Evolutionary conservation across 495 filamentous ascomycete genomes (phyloP).

Genomic region (Penicillium samsonianum): DNA sequence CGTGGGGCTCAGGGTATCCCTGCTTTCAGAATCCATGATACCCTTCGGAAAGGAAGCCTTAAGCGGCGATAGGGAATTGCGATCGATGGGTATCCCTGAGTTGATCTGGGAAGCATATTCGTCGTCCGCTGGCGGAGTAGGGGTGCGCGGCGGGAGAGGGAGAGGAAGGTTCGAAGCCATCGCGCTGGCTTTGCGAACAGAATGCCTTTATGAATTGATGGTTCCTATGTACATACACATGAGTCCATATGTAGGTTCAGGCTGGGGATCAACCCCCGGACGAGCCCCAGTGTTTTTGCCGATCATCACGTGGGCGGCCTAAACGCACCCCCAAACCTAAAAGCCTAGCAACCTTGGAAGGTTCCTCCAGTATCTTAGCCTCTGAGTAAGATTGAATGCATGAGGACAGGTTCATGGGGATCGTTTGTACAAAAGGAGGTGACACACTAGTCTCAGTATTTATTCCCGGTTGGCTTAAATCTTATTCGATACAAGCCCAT

Average conservation of each 20-base stretch:
- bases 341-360: too few species aligned
- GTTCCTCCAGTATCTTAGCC: too few species aligned
- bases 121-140: conserved; percentile 65
- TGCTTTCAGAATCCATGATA: conserved; percentile 31
- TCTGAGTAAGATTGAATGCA: background rate
- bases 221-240: conserved; percentile 12
- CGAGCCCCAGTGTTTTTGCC: conserved; percentile 12
- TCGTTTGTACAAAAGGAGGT: too few species aligned
- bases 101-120: conserved; percentile 30
- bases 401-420: background rate
- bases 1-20: conserved; percentile 41
- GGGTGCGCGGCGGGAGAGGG: conserved; percentile 65
- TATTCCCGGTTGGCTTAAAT: background rate
- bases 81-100: conserved; percentile 52
- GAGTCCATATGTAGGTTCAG: background rate
- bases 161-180: conserved; percentile 65
- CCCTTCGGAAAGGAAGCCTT: conserved; percentile 48
- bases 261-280: conserved; percentile 1
- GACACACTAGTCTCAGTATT: background rate
- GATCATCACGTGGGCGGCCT: conserved; percentile 13
- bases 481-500: background rate
- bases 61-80: conserved; percentile 65
- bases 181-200: conserved; percentile 14
- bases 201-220: conserved; percentile 9
- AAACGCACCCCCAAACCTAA: background rate